A percentile compares a stretch with the other conserved stretches of the same genome.
Conservation (phyloP, 371 early-diverging fungal species). For the Mortierella sp. region DNA sequence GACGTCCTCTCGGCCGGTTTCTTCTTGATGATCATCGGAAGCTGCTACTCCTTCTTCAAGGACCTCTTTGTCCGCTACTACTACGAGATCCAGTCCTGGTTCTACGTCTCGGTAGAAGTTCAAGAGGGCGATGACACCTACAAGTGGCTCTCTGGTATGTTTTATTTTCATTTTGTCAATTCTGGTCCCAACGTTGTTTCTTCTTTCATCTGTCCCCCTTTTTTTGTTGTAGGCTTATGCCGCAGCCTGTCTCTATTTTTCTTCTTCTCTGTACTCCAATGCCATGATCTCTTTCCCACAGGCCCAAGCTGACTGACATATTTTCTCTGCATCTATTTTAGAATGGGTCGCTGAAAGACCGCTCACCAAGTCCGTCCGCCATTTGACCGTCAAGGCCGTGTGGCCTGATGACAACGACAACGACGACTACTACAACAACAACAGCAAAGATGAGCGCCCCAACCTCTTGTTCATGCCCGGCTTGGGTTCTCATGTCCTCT, state of each 20-base stretch:
- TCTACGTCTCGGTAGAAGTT: conserved; percentile 56
- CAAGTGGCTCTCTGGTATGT: conserved; percentile 54
- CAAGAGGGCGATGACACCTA: conserved; percentile 58
- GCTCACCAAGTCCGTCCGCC: conserved; percentile 54
- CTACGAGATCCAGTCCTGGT: conserved; percentile 52
- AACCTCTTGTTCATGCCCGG: conserved; percentile 53
- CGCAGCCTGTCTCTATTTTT: no score
- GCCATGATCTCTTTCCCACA: neutral
- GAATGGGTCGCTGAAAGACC: conserved; percentile 59
- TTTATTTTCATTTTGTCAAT: neutral
- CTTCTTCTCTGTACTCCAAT: neutral
- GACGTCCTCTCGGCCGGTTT: conserved; percentile 58
- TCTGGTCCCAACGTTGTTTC: neutral
- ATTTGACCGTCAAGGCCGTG: conserved; percentile 54
- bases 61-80: conserved; percentile 41
- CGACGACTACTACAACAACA: conserved; percentile 31
- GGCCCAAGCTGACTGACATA: neutral
- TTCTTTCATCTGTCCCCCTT: neutral
- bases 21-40: conserved; percentile 54
- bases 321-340: conserved; percentile 6
- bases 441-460: conserved; percentile 44
- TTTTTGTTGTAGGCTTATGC: neutral
- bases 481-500: conserved; percentile 49
- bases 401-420: conserved; percentile 41
- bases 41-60: conserved; percentile 53